These are phyloP conservation scores for Tolypocladium album DNA, from an alignment of 2,329 filamentous ascomycete genomes.

Conservation along the genomic window DNA sequence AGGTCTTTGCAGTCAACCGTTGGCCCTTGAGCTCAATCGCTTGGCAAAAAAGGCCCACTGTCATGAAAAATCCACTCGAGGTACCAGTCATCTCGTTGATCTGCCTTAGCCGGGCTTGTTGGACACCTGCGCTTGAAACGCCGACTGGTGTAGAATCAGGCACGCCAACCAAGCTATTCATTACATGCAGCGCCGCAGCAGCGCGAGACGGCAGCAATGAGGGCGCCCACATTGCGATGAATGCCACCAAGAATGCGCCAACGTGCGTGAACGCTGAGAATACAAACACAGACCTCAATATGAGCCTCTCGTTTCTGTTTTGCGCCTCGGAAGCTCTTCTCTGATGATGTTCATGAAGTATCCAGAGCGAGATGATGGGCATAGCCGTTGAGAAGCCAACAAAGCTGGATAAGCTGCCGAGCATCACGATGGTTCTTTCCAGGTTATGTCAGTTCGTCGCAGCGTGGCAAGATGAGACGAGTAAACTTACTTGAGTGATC, in stretches of 20 bases:
- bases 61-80: slow-evolving; percentile 7
- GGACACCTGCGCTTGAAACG: background rate
- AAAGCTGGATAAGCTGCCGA: background rate
- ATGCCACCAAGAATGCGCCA: slow-evolving; percentile 4
- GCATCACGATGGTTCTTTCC: background rate
- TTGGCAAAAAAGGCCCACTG: background rate
- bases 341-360: background rate
- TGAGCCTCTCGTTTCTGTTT: background rate
- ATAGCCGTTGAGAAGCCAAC: slow-evolving; percentile 4
- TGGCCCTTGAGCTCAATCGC: background rate
- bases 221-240: background rate
- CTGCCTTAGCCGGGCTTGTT: slow-evolving; percentile 5
- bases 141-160: background rate
- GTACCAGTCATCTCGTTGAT: slow-evolving; percentile 9
- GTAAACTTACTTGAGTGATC: background rate
- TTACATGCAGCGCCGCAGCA: background rate
- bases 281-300: slow-evolving; percentile 1
- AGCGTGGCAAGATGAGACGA: background rate
- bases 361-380: slow-evolving; percentile 1
- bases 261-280: slow-evolving; percentile 3
- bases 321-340: background rate
- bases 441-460: background rate
- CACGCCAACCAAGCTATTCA: slow-evolving; percentile 3
- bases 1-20: background rate
- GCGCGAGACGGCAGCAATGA: background rate